Base-by-base conservation (phyloP, 1,284 basidiomycete genomes). In the Ceratobasidium sp. region DNA sequence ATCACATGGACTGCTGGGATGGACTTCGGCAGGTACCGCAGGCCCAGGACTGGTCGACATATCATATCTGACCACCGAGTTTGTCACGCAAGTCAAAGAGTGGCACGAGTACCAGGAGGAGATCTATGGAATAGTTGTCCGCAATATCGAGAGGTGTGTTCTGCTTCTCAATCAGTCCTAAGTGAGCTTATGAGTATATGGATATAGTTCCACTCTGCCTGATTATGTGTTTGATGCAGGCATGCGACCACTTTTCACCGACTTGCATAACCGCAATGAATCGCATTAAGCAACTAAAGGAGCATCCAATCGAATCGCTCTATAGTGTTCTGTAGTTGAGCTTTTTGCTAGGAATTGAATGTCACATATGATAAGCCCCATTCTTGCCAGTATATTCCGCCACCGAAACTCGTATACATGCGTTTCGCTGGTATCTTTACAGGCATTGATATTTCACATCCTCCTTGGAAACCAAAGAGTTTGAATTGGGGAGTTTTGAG, bases 51-150 rank as follows among this genome's bases (percentile, higher is more conserved):
- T 87, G 77, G 83, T 99, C 71, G 97, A 99, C 79, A 95, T 99
- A 70, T 96, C 94, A 70, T 98, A 96, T n/a, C n/a, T n/a, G n/a
- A n/a, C n/a, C n/a, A n/a, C n/a, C n/a, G n/a, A n/a, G n/a, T n/a
- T n/a, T n/a, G 80, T 95, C 97, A 1, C 98, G 75, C 85, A 93
- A 69, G 94, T 96, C 76, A 97, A 96, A 79, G 82, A 88, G 80
- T 99, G 97, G 96, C 96, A 98, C 76, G 91, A 92, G 78, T 99
- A 91, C 76, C 93, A 98, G 72, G 92, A 95, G 75, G 82, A 87
- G 20, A 89, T 87, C 56, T 99, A 99, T 96, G 94, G 94, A 27
- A 93, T 99, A 71, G 86, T 94, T 55, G 91, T 99, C 22, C 88
- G 94, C 62, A 91, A 98, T 77, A 94, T 98, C 76, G 98, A 89